Conservation (phyloP, 2,329 filamentous ascomycete species). For the Neofusicoccum ribis region DNA sequence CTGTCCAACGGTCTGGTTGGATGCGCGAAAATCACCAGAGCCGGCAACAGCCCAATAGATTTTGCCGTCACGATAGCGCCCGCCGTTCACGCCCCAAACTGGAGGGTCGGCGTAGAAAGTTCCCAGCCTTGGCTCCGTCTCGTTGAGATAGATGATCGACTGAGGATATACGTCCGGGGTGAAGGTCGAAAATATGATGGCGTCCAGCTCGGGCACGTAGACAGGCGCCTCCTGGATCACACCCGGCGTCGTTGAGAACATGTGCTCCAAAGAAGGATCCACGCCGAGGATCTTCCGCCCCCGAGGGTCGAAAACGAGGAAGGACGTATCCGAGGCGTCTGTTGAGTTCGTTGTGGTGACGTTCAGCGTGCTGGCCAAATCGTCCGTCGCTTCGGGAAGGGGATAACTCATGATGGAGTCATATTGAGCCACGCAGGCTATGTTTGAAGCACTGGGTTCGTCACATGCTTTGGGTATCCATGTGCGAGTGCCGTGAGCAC, state of each 20-base stretch:
- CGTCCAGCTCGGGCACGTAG: conserved; percentile 21
- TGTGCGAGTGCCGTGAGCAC: neutral
- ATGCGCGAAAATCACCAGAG: neutral
- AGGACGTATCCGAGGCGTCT: conserved; percentile 19
- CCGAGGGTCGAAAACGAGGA: conserved; percentile 30
- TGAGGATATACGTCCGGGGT: neutral
- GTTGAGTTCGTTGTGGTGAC: neutral
- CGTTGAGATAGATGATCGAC: conserved; percentile 7
- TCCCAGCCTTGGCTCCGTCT: neutral
- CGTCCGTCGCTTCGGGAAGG: neutral
- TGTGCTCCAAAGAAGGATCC: conserved; percentile 23
- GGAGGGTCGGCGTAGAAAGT: neutral
- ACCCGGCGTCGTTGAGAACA: conserved; percentile 19
- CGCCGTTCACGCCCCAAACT: neutral
- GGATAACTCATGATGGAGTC: conserved; percentile 1
- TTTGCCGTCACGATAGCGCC: neutral
- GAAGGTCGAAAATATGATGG: conserved; percentile 11
- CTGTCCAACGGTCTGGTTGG: neutral
- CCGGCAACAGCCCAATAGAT: conserved; percentile 3
- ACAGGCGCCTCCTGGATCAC: conserved; percentile 22
- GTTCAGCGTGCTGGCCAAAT: too few species aligned
- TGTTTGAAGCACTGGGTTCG: neutral
- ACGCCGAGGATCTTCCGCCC: conserved; percentile 26
- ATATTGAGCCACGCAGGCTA: neutral
- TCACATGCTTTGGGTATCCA: neutral